phyloP scores from a whole-genome alignment of 2,329 filamentous ascomycete species.

The Fusarium nodosum region DNA sequence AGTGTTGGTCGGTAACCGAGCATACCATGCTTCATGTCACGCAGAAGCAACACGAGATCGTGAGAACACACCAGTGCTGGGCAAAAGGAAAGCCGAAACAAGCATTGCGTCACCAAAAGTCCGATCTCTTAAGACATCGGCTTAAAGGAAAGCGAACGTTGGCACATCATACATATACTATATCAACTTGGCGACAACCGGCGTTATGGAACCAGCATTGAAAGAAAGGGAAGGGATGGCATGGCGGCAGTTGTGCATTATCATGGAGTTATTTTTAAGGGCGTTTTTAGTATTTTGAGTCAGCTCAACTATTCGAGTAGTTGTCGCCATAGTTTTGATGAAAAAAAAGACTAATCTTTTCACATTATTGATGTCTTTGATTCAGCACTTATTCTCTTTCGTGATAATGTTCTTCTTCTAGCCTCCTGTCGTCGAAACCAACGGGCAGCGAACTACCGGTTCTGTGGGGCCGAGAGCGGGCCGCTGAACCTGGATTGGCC shows the following conservation, averaged over 20 bases:
- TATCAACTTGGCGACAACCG: constrained; percentile 24
- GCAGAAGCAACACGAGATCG: constrained; percentile 81
- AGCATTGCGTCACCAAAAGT: constrained; percentile 57
- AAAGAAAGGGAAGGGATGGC: constrained; percentile 16
- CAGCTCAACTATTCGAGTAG: constrained; percentile 7
- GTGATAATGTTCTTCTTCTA: background rate
- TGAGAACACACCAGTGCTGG: constrained; percentile 68
- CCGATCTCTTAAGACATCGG: constrained; percentile 55
- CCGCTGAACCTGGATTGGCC: constrained; percentile 36
- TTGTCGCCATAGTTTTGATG: constrained; percentile 8
- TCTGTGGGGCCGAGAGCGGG: constrained; percentile 42
- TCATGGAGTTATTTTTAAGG: constrained; percentile 33
- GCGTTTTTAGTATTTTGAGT: constrained; percentile 21
- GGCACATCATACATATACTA: constrained; percentile 9
- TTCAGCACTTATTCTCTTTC: background rate
- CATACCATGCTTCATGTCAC: constrained; percentile 93
- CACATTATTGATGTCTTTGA: background rate
- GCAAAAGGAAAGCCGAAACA: constrained; percentile 82
- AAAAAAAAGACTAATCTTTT: constrained; percentile 1
- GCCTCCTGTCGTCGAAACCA: background rate
- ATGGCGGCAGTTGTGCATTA: constrained; percentile 34
- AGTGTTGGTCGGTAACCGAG: constrained; percentile 79
- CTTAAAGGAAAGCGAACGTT: constrained; percentile 33
- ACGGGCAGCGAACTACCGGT: constrained; percentile 23
- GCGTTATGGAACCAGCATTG: constrained; percentile 41